Conservation (phyloP, 139 green algal genomes). For the Volvox reticuliferus region DNA sequence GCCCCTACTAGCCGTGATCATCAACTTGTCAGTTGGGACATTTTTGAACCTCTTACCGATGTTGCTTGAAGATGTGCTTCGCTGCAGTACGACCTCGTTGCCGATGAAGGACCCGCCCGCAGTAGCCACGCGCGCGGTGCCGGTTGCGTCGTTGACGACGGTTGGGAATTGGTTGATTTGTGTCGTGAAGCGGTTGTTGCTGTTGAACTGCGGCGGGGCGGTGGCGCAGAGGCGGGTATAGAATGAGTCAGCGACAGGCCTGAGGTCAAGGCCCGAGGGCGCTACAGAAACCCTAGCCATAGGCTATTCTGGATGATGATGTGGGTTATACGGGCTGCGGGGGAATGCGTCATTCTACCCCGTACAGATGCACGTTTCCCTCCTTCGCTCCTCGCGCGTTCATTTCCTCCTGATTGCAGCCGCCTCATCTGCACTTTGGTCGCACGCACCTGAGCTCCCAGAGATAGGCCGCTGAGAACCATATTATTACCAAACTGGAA, state of each 20-base stretch:
- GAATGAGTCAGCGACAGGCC: not conserved
- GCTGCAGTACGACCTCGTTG: conserved; percentile 27
- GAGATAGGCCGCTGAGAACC: not conserved
- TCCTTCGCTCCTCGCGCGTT: too few relatives aligned
- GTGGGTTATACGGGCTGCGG: too few relatives aligned
- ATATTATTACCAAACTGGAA: conserved; percentile 44
- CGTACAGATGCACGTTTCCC: too few relatives aligned
- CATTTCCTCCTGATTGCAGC: too few relatives aligned
- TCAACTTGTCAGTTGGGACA: not conserved
- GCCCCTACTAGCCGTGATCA: too few relatives aligned
- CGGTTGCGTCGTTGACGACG: not conserved
- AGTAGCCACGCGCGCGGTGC: not conserved
- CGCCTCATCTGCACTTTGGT: too few relatives aligned
- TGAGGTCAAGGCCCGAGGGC: too few relatives aligned
- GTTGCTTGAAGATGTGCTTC: not conserved
- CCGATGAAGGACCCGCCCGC: not conserved
- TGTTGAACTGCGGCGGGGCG: not conserved
- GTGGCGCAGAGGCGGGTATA: not conserved
- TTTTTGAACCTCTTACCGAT: not conserved
- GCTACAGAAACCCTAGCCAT: too few relatives aligned
- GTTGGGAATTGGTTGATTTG: conserved; percentile 20
- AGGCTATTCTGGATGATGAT: too few relatives aligned
- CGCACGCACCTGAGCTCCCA: conserved; percentile 18
- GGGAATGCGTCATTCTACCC: too few relatives aligned
- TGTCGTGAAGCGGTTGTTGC: not conserved